Evolutionary conservation across 768 basidiomycete species (phyloP).

Genomic region (Pulveroboletus sp.): DNA sequence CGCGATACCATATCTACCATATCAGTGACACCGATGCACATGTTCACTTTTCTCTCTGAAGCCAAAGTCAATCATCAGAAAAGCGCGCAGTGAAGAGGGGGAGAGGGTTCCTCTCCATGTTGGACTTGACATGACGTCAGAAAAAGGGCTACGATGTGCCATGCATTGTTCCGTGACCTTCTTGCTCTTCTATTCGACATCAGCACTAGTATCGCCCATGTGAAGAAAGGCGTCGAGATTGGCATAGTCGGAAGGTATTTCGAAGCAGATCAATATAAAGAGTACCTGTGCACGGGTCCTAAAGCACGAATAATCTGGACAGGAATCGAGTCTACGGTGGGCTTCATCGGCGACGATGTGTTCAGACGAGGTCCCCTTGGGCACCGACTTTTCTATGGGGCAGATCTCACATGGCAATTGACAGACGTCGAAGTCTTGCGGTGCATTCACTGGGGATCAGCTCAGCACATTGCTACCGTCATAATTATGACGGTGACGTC

Average conservation of each 20-base stretch:
- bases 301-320: constrained; percentile 93
- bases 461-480: constrained; percentile 77
- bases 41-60: constrained; percentile 95
- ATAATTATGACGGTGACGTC: constrained; percentile 81
- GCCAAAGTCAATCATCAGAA: neutral
- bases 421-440: constrained; percentile 92
- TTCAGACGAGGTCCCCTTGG: constrained; percentile 95
- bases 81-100: constrained; percentile 25
- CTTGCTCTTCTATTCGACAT: constrained; percentile 77
- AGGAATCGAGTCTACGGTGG: constrained; percentile 92
- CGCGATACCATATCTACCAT: constrained; percentile 98
- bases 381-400: constrained; percentile 82
- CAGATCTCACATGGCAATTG: constrained; percentile 92
- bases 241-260: constrained; percentile 86
- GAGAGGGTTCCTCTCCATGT: constrained; percentile 92
- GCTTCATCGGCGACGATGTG: constrained; percentile 99
- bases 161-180: constrained; percentile 92
- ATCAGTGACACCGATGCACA: constrained; percentile 93
- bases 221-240: constrained; percentile 94
- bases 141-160: constrained; percentile 95
- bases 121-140: constrained; percentile 90
- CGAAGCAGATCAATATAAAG: constrained; percentile 78
- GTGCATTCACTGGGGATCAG: constrained; percentile 72
- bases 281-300: constrained; percentile 91
- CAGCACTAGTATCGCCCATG: constrained; percentile 69